Conservation (phyloP, 1,284 basidiomycete genomes). For the Marasmius oreades region DNA sequence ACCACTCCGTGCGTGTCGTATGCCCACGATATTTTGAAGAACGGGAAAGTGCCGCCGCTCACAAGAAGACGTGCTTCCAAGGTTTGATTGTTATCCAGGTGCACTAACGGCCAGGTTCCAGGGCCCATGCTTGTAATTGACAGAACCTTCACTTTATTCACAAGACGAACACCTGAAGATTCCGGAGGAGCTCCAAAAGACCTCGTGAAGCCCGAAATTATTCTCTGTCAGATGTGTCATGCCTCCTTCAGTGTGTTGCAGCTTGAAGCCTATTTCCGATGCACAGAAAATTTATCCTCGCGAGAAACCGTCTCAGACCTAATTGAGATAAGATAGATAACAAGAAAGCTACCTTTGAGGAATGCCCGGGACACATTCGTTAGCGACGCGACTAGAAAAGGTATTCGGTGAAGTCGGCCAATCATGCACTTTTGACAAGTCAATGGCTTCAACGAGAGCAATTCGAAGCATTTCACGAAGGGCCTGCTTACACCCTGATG, state of each 20-base stretch:
- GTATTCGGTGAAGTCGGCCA: conserved; percentile 60
- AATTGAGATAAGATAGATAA: conserved; percentile 4
- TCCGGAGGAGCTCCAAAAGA: conserved; percentile 57
- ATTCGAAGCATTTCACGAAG: conserved; percentile 53
- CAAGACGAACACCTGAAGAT: conserved; percentile 44
- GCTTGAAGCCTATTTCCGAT: conserved; percentile 43
- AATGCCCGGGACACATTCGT: conserved; percentile 80
- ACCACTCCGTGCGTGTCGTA: conserved; percentile 93
- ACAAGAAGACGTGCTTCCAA: conserved; percentile 75
- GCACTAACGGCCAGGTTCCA: conserved; percentile 72
- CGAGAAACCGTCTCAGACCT: conserved; percentile 91
- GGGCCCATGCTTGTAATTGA: conserved; percentile 49
- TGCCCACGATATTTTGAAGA: conserved; percentile 87
- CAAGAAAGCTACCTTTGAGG: conserved; percentile 52
- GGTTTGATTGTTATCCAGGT: conserved; percentile 57
- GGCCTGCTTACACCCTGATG: conserved; percentile 49
- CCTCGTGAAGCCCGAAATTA: conserved; percentile 87
- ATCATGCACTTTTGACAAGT: conserved; percentile 61
- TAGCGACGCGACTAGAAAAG: conserved; percentile 85
- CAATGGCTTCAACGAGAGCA: conserved; percentile 77
- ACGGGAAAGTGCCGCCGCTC: conserved; percentile 79
- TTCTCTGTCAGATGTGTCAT: conserved; percentile 90
- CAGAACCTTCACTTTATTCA: conserved; percentile 69
- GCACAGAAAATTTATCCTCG: conserved; percentile 80
- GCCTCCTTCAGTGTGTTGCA: conserved; percentile 31